A percentile compares a stretch with the other conserved stretches of the same genome.
Conservation (phyloP, 371 early-diverging fungal species). For the Syncephalis fuscata region DNA sequence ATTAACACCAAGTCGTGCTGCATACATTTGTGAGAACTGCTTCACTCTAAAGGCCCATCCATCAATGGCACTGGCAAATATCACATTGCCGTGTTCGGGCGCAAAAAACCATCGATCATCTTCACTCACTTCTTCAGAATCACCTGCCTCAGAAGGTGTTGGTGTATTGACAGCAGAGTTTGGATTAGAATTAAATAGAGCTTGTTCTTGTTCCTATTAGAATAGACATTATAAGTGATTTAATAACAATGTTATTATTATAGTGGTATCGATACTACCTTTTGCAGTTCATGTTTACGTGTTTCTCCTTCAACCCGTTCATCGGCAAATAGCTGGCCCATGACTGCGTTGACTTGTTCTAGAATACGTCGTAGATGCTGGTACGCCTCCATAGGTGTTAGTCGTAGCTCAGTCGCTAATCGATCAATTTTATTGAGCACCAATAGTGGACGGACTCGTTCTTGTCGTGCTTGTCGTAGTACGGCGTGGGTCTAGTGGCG, state of each 20-base stretch:
- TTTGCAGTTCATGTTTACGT: conserved; percentile 41
- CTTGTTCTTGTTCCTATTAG: neutral
- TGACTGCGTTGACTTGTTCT: conserved; percentile 90
- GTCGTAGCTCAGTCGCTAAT: conserved; percentile 78
- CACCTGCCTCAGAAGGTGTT: conserved; percentile 17
- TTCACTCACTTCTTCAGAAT: conserved; percentile 73
- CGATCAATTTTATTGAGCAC: conserved; percentile 99
- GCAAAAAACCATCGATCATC: conserved; percentile 88
- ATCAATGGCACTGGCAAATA: conserved; percentile 89
- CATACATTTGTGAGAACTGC: conserved; percentile 84
- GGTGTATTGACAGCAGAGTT: neutral
- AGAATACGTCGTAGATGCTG: conserved; percentile 75
- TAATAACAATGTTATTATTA: neutral
- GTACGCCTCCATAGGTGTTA: conserved; percentile 86
- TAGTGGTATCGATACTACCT: conserved; percentile 11
- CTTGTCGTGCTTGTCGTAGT: conserved; percentile 82
- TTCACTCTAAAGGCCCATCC: conserved; percentile 96
- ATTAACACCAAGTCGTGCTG: conserved; percentile 76
- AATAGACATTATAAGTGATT: conserved; percentile 5
- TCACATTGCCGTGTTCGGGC: conserved; percentile 88
- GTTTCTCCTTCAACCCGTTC: conserved; percentile 79
- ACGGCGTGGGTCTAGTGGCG: conserved; percentile 95
- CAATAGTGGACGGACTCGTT: conserved; percentile 80
- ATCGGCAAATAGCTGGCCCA: conserved; percentile 84
- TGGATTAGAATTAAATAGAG: neutral